These are phyloP conservation scores for Aspergillus unguis DNA, from an alignment of 2,329 filamentous ascomycete genomes.

Conservation along the genomic window DNA sequence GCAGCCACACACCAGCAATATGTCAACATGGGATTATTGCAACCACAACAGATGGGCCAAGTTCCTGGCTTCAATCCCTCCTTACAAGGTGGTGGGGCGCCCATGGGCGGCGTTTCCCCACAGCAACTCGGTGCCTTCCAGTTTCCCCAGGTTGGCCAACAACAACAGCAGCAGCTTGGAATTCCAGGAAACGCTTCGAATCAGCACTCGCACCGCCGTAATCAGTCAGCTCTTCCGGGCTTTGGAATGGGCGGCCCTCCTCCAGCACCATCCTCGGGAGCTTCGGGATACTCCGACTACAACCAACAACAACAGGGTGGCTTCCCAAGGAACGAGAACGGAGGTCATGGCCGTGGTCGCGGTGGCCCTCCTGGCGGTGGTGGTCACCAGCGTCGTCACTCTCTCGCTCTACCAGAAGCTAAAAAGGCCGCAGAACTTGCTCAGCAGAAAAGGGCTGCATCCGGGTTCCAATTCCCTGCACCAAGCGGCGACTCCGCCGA, in stretches of 20 bases:
- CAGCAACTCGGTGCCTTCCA: conserved; percentile 80
- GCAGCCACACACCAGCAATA: conserved; percentile 96
- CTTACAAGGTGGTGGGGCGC: conserved; percentile 65
- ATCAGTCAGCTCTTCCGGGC: conserved; percentile 92
- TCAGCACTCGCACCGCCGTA: conserved; percentile 89
- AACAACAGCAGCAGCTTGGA: conserved; percentile 57
- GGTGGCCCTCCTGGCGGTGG: conserved; percentile 64
- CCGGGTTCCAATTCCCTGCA: conserved; percentile 89
- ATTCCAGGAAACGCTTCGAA: conserved; percentile 71
- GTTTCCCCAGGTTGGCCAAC: conserved; percentile 76
- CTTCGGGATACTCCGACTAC: conserved; percentile 83
- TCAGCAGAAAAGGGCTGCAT: conserved; percentile 92
- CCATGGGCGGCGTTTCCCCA: conserved; percentile 71
- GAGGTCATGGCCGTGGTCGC: conserved; percentile 67
- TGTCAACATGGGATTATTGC: conserved; percentile 94
- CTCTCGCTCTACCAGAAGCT: conserved; percentile 87
- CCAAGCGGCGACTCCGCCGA: conserved; percentile 57
- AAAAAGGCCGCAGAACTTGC: conserved; percentile 97
- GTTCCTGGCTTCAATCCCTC: conserved; percentile 67
- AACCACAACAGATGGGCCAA: conserved; percentile 75
- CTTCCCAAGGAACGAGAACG: conserved; percentile 67
- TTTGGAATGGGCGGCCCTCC: conserved; percentile 88
- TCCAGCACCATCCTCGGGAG: conserved; percentile 84
- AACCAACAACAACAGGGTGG: conserved; percentile 61
- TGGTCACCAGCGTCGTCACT: conserved; percentile 92